These are phyloP conservation scores for Coniferiporia weirii DNA, from an alignment of 1,284 basidiomycete genomes.

Conservation along the genomic window DNA sequence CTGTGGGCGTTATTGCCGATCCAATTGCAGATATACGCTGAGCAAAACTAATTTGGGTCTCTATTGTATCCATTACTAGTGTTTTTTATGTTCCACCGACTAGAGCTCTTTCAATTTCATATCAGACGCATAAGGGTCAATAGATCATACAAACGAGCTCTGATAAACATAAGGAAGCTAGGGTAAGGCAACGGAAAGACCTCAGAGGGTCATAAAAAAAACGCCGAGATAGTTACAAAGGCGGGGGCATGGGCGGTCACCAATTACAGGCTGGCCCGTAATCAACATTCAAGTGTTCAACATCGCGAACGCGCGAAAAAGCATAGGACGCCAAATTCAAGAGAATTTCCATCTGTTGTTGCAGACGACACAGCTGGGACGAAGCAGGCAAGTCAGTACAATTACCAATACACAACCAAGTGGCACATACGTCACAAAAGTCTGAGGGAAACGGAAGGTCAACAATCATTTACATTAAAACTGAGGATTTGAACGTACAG, in stretches of 20 bases:
- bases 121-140: background rate
- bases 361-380: constrained; percentile 16
- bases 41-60: constrained; percentile 35
- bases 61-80: background rate
- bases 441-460: constrained; percentile 32
- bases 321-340: background rate
- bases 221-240: background rate
- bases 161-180: background rate
- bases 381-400: background rate
- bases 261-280: background rate
- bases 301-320: background rate
- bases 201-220: background rate
- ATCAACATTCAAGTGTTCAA: background rate
- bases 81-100: background rate
- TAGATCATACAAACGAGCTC: background rate
- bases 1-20: constrained; percentile 36
- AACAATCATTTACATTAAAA: constrained; percentile 27
- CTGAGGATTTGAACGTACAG: constrained; percentile 45
- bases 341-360: constrained; percentile 18
- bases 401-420: background rate
- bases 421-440: constrained; percentile 54
- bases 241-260: too few relatives aligned
- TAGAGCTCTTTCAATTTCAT: background rate
- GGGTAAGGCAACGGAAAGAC: background rate
- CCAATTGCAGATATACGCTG: constrained; percentile 44